These are phyloP conservation scores for Xylaria intraflava DNA, from an alignment of 495 filamentous ascomycete genomes.

Conservation along the genomic window DNA sequence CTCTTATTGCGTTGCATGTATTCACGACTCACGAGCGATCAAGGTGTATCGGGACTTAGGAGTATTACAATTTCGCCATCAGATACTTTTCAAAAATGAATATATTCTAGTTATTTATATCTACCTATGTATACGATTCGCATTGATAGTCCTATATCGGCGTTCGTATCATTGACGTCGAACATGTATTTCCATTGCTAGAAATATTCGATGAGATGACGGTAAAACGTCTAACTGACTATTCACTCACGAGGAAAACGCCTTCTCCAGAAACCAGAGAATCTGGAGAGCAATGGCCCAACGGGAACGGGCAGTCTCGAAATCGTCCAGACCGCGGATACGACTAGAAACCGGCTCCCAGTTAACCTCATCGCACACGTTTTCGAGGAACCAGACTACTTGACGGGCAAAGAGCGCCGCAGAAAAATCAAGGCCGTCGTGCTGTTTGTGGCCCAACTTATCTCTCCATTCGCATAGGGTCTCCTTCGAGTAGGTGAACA, in stretches of 20 bases:
- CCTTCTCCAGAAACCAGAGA: constrained; percentile 4
- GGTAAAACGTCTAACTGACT: background rate
- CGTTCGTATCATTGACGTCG: background rate
- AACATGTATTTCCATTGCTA: background rate
- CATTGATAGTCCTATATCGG: no score
- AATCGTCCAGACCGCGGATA: background rate
- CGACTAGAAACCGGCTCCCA: background rate
- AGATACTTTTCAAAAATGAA: no score
- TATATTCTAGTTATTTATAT: no score
- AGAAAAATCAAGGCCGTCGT: background rate
- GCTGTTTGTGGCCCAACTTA: background rate
- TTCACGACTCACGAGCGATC: no score
- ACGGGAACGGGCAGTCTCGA: background rate
- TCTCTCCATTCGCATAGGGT: background rate
- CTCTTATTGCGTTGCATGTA: no score
- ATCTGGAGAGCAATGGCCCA: constrained; percentile 6
- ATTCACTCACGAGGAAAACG: background rate
- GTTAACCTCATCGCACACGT: background rate
- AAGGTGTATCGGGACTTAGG: no score
- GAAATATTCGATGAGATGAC: no score
- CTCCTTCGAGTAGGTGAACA: constrained; percentile 2
- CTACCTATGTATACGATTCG: no score
- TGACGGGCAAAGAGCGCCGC: constrained; percentile 8
- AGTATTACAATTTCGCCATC: no score
- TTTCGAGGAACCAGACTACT: constrained; percentile 1